Evolutionary conservation across 352 stramenopile genomes (phyloP).

Genomic region (Phytophthora macrochlamydospora): DNA sequence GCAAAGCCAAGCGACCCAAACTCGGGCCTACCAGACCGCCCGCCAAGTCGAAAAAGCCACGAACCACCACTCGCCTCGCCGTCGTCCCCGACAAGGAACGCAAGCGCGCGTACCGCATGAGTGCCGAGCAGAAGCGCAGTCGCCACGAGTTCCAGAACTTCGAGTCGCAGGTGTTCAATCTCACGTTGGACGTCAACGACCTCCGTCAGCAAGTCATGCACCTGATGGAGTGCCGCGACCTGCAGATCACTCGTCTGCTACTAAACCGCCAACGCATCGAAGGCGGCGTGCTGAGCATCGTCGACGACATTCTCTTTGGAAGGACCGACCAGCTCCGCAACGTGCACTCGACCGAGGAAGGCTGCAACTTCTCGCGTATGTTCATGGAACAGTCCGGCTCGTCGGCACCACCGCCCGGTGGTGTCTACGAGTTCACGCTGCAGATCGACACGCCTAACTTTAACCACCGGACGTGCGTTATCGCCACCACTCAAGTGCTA

Average conservation of each 20-base stretch:
- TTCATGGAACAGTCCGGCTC: conserved; percentile 32
- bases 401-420: conserved; percentile 10
- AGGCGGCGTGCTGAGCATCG: conserved; percentile 9
- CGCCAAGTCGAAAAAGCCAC: conserved; percentile 5
- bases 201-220: conserved; percentile 38
- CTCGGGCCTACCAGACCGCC: background rate
- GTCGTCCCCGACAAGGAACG: conserved; percentile 18
- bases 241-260: conserved; percentile 26
- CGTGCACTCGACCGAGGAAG: conserved; percentile 18
- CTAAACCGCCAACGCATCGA: conserved; percentile 24
- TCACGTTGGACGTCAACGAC: conserved; percentile 36
- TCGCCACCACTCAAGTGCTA: conserved; percentile 33
- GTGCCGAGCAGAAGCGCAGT: conserved; percentile 9
- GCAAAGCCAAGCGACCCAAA: background rate
- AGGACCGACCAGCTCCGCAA: conserved; percentile 11
- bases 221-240: conserved; percentile 23
- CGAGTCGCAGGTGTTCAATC: conserved; percentile 27
- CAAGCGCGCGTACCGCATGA: conserved; percentile 26
- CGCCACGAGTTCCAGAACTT: conserved; percentile 15
- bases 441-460: conserved; percentile 35
- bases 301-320: conserved; percentile 30
- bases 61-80: background rate
- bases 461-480: conserved; percentile 29
- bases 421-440: conserved; percentile 32
- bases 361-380: conserved; percentile 34